Evolutionary conservation across 2,329 filamentous ascomycete genomes (phyloP).

Genomic region (Coniella vitis): DNA sequence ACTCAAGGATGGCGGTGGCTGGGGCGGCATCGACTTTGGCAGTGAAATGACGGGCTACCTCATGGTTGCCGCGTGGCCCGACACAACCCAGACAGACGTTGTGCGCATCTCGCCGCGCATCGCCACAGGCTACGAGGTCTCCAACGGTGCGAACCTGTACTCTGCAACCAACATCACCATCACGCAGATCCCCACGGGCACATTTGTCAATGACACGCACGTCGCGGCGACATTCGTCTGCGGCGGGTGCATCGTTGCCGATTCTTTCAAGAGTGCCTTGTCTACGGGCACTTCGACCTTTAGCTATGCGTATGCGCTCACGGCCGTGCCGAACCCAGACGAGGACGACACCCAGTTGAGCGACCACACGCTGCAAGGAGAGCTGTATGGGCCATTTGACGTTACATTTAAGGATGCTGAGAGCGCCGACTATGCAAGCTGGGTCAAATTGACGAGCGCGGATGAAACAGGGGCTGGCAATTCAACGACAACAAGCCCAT

Average conservation of each 20-base stretch:
- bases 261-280: conserved; percentile 17
- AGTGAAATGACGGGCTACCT: conserved; percentile 23
- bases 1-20: conserved; percentile 14
- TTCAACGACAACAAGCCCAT: neutral
- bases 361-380: conserved; percentile 15
- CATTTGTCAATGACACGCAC: conserved; percentile 45
- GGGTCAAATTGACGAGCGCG: conserved; percentile 8
- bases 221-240: conserved; percentile 50
- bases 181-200: conserved; percentile 41
- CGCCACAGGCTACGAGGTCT: conserved; percentile 29
- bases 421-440: conserved; percentile 11
- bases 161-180: conserved; percentile 31
- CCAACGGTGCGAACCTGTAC: conserved; percentile 37
- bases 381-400: conserved; percentile 15
- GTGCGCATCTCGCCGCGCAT: conserved; percentile 28
- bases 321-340: conserved; percentile 11
- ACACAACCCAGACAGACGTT: conserved; percentile 27
- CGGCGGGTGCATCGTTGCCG: conserved; percentile 32
- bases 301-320: conserved; percentile 14
- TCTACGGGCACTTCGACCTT: conserved; percentile 8
- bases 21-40: conserved; percentile 16
- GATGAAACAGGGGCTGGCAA: conserved; percentile 1
- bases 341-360: conserved; percentile 10
- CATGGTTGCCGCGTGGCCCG: conserved; percentile 43
- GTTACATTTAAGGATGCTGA: conserved; percentile 9